A percentile compares a stretch with the other conserved stretches of the same genome.
These are phyloP conservation scores for Ilex paraguariensis DNA, from an alignment of 305 asterid species.

Conservation along the genomic window DNA sequence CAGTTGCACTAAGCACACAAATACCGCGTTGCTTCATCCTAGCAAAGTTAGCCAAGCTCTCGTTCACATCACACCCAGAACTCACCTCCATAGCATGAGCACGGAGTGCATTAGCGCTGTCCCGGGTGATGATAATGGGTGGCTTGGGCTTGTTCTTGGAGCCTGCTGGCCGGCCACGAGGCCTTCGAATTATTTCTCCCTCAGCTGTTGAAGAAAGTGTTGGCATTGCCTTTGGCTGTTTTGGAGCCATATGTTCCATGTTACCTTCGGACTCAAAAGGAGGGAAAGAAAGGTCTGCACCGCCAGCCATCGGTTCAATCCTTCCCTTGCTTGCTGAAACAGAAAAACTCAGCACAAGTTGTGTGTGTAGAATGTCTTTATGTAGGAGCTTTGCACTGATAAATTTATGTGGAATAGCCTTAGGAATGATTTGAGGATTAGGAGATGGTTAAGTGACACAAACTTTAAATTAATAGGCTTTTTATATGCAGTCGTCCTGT, in stretches of 20 bases:
- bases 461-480: constrained; percentile 3
- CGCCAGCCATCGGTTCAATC: constrained; percentile 35
- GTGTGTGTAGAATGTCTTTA: constrained; percentile 23
- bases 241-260: constrained; percentile 16
- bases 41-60: constrained; percentile 49
- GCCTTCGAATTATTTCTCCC: constrained; percentile 41
- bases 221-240: constrained; percentile 24
- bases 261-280: constrained; percentile 11
- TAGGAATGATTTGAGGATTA: constrained; percentile 42
- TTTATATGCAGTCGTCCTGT: constrained; percentile 9
- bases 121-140: constrained; percentile 81
- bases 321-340: constrained; percentile 10
- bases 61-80: constrained; percentile 61
- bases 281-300: constrained; percentile 26
- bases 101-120: constrained; percentile 66
- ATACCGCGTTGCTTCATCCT: constrained; percentile 61
- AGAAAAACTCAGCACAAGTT: constrained; percentile 7
- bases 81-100: constrained; percentile 80
- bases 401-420: constrained; percentile 22
- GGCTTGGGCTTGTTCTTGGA: constrained; percentile 92
- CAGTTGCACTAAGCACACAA: constrained; percentile 69
- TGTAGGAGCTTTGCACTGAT: constrained; percentile 24
- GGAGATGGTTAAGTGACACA: constrained; percentile 59
- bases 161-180: constrained; percentile 91
- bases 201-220: constrained; percentile 17